These are phyloP conservation scores for Phytophthora crassamura DNA, from an alignment of 352 stramenopile genomes.

Conservation along the genomic window DNA sequence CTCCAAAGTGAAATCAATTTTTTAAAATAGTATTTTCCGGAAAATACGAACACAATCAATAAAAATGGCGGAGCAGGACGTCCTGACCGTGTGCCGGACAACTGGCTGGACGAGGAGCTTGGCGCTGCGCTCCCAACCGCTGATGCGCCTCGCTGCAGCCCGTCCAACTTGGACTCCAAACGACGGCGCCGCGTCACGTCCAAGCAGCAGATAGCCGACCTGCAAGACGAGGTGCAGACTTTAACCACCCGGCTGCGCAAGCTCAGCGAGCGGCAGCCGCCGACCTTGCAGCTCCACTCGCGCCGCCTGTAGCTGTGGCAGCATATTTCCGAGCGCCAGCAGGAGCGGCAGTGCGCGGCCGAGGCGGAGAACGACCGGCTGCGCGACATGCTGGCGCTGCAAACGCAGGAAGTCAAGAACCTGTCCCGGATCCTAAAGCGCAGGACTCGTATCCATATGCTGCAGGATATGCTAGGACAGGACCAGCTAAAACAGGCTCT, in stretches of 20 bases:
- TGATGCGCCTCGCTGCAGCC: no score
- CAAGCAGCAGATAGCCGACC: slow-evolving; percentile 12
- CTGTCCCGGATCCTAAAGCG: slow-evolving; percentile 8
- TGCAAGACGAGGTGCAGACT: neutral
- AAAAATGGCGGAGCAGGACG: no score
- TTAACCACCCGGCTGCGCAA: slow-evolving; percentile 4
- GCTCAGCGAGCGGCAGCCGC: neutral
- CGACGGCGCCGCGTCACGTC: neutral
- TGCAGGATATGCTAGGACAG: no score
- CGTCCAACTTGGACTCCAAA: no score
- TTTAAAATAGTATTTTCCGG: no score
- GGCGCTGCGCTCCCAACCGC: no score
- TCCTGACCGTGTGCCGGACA: no score
- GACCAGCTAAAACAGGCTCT: no score
- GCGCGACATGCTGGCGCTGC: slow-evolving; percentile 12
- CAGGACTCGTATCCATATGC: no score
- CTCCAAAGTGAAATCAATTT: no score
- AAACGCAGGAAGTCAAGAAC: slow-evolving; percentile 16
- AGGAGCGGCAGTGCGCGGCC: slow-evolving; percentile 6
- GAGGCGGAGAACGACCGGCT: slow-evolving; percentile 15
- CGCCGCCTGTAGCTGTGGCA: neutral
- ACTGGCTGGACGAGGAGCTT: no score
- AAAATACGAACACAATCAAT: no score
- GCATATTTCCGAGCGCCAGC: neutral
- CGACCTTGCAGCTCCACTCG: neutral